Evolutionary conservation across 1,139 yeast species (phyloP), one percentile per base, ranked within the genome.

Genomic region (Pichia sp.): DNA sequence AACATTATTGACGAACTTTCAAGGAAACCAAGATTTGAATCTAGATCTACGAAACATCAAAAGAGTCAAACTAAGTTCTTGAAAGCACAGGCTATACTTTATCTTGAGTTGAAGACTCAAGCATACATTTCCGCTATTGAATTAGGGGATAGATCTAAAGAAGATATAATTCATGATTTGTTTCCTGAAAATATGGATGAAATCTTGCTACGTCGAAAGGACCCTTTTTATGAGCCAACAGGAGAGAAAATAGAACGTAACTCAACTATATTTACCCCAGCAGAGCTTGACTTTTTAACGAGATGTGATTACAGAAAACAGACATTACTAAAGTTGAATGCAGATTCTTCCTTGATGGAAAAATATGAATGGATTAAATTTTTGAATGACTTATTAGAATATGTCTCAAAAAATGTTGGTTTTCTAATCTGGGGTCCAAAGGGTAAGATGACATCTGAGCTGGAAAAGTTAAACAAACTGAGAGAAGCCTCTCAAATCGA

Each of bases 51-150:
- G 7, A 35, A 28, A 24, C 20, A 28, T 12, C 48, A 44, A 31
- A 40, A 42, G 18, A 40, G 43, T 17, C 55, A 54, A 31, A 57
- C 61, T 3, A 80, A 84, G 51, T 66, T 91, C 35, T 66, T 85
- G 46, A 88, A 88, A 58, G 77, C 84, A 6, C 95, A 84, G 52
- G 88, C 95, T 0, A 78, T 76, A 3, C 63, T 91, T 41, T 86
- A 72, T 53, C 68, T 91, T 40, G 96, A 91, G 53, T 69, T 91
- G 56, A 91, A 91, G 58, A 91, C 98, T 0, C 98, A 91, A 61
- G 96, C 96, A 0, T 91, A 79, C 55, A 88, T 91, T 21, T 81
- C 96, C 0, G 95, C 95, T 0, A 64, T 89, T 48, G 85, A 82
- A 52, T 79, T 84, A 5, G 79, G 78, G 9, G 88, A 80, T 45